Percentiles rank a stretch among this genome's conserved stretches.
phyloP scores from a whole-genome alignment of 2,329 filamentous ascomycete species.

The Fusarium sp. region DNA sequence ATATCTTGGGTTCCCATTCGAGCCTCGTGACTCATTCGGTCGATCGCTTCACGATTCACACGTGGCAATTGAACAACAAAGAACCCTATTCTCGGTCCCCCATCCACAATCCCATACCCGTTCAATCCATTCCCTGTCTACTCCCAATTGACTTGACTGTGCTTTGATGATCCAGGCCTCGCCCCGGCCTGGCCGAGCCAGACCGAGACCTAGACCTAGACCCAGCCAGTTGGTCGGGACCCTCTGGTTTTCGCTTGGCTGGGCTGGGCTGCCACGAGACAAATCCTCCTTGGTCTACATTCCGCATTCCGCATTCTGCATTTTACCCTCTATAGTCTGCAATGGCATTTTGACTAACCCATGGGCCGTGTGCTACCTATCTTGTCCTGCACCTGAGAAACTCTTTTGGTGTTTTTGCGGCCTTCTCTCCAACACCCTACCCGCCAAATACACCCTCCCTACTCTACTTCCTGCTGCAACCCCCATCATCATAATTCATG shows the following conservation, averaged over 20 bases:
- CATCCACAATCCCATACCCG: not conserved
- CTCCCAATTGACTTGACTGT: constrained; percentile 14
- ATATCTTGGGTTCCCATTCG: not conserved
- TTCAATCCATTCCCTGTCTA: constrained; percentile 33
- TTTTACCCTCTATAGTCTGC: not conserved
- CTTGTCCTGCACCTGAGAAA: not conserved
- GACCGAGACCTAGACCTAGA: constrained; percentile 19
- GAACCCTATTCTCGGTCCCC: not conserved
- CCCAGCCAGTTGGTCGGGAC: constrained; percentile 42
- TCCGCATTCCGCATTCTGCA: constrained; percentile 17
- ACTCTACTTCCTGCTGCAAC: not conserved
- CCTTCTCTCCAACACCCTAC: constrained; percentile 3
- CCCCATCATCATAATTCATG: not conserved
- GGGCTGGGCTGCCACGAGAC: constrained; percentile 16
- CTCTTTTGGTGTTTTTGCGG: not conserved
- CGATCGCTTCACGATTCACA: not conserved
- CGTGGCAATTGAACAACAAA: constrained; percentile 2
- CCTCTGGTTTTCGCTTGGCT: constrained; percentile 20
- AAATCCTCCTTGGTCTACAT: constrained; percentile 14
- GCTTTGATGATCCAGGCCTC: constrained; percentile 28
- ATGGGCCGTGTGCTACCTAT: not conserved
- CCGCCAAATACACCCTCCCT: constrained; percentile 5
- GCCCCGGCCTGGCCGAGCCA: constrained; percentile 27
- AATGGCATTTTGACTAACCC: constrained; percentile 30
- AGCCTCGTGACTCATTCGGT: not conserved